Conservation (phyloP, 352 stramenopile genomes). For the Pythium diclinum region DNA sequence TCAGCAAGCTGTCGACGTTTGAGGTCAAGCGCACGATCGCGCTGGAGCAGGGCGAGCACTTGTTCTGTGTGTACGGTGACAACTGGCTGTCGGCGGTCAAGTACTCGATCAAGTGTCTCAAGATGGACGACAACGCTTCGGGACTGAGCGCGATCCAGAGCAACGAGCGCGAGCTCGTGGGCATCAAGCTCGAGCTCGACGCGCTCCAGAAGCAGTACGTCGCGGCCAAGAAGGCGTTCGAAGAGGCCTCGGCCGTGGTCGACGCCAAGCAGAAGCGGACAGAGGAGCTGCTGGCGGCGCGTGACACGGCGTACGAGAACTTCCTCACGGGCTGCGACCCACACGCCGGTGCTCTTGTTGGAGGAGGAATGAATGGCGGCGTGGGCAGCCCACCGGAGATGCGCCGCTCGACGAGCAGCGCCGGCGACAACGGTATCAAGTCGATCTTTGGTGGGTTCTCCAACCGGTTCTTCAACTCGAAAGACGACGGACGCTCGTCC, state of each 20-base stretch:
- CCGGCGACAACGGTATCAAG: constrained; percentile 38
- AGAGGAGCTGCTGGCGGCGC: constrained; percentile 64
- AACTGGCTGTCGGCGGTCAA: constrained; percentile 87
- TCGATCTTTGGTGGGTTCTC: constrained; percentile 62
- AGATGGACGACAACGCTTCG: constrained; percentile 57
- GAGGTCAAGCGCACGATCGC: constrained; percentile 78
- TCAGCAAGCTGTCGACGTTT: constrained; percentile 80
- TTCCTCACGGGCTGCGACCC: constrained; percentile 68
- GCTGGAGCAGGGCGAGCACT: constrained; percentile 75
- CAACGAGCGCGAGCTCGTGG: constrained; percentile 68
- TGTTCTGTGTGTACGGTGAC: constrained; percentile 88
- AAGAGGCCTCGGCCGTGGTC: constrained; percentile 64
- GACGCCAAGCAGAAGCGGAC: constrained; percentile 71
- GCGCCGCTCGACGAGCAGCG: constrained; percentile 34
- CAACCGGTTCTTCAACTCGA: constrained; percentile 58
- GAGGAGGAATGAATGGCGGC: constrained; percentile 19
- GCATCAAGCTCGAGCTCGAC: constrained; percentile 77
- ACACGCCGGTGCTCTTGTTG: not conserved
- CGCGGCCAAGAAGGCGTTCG: constrained; percentile 76
- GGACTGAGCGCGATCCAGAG: constrained; percentile 67
- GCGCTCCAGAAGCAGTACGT: constrained; percentile 75
- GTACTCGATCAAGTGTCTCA: constrained; percentile 86
- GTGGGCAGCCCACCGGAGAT: constrained; percentile 27
- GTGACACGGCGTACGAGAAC: constrained; percentile 69
- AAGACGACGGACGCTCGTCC: constrained; percentile 56